Evolutionary conservation across 1,139 yeast species (phyloP).

Genomic region (Candida tropicalis): DNA sequence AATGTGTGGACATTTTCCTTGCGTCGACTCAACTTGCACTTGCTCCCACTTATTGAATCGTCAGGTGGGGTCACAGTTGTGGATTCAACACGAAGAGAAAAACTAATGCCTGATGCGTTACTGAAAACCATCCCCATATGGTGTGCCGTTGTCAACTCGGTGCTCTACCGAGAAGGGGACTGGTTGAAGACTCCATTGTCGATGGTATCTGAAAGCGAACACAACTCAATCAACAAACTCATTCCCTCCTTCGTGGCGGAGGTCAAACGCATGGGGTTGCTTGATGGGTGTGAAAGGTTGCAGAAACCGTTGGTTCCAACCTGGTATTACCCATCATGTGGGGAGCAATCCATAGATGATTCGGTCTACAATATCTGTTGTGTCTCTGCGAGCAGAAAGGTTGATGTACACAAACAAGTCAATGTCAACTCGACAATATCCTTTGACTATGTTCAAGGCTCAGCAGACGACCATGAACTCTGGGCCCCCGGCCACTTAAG

Average conservation of each 20-base stretch:
- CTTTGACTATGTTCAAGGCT: slow-evolving; percentile 76
- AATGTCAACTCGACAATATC: slow-evolving; percentile 10
- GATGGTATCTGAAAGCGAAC: slow-evolving; percentile 62
- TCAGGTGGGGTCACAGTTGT: slow-evolving; percentile 60
- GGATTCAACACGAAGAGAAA: slow-evolving; percentile 86
- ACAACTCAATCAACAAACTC: slow-evolving; percentile 47
- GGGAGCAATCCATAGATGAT: slow-evolving; percentile 2
- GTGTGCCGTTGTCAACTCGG: slow-evolving; percentile 77
- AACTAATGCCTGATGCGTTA: slow-evolving; percentile 81
- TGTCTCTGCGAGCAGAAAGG: slow-evolving; percentile 66
- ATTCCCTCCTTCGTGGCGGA: slow-evolving; percentile 54
- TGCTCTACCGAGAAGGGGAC: slow-evolving; percentile 41
- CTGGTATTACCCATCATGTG: slow-evolving; percentile 63
- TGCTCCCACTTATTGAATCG: slow-evolving; percentile 49
- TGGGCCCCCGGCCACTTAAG: slow-evolving; percentile 62
- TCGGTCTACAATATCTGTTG: slow-evolving; percentile 35
- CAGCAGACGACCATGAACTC: slow-evolving; percentile 90
- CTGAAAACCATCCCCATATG: slow-evolving; percentile 88
- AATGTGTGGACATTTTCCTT: slow-evolving; percentile 78
- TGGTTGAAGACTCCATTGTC: slow-evolving; percentile 48
- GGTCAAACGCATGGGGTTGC: slow-evolving; percentile 41
- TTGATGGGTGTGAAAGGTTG: slow-evolving; percentile 29
- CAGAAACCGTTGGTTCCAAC: slow-evolving; percentile 60
- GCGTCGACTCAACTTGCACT: slow-evolving; percentile 72
- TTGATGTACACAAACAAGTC: slow-evolving; percentile 18